Evolutionary conservation across 768 basidiomycete species (phyloP).

Genomic region (Tricholoma furcatifolium): DNA sequence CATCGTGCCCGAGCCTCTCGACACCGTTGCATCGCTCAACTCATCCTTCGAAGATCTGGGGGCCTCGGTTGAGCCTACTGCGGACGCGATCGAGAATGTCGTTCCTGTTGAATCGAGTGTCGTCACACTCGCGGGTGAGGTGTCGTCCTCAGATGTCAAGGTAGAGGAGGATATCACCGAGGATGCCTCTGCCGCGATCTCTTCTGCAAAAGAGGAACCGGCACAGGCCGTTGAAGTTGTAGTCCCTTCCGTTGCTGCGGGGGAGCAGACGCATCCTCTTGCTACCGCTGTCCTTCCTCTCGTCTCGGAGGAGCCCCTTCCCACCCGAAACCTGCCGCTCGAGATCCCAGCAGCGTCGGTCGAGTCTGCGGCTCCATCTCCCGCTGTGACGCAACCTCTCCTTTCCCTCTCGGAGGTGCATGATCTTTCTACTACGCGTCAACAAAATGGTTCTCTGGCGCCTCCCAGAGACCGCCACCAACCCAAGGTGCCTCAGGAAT

Average conservation of each 20-base stretch:
- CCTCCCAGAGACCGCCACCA: conserved; percentile 5
- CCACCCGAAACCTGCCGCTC: background rate
- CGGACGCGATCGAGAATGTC: background rate
- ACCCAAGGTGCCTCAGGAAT: conserved; percentile 7
- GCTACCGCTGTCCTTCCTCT: background rate
- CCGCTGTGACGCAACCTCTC: conserved; percentile 7
- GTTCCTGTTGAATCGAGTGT: background rate
- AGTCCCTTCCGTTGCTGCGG: background rate
- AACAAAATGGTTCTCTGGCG: background rate
- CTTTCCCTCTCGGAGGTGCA: conserved; percentile 4
- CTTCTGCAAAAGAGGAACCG: background rate
- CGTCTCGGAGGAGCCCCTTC: background rate
- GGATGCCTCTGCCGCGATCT: background rate
- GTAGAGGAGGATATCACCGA: background rate
- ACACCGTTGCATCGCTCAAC: conserved; percentile 8
- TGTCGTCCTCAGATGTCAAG: background rate
- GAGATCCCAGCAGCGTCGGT: background rate
- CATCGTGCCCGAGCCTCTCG: background rate
- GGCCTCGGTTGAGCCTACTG: background rate
- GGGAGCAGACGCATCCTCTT: too few relatives aligned
- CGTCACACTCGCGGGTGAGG: background rate
- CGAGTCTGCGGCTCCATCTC: conserved; percentile 10
- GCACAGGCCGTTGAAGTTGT: background rate
- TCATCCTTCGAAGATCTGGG: conserved; percentile 12
- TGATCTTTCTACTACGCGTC: conserved; percentile 3